Base-by-base conservation (phyloP, 768 basidiomycete genomes). In the Dioszegia hungarica region DNA sequence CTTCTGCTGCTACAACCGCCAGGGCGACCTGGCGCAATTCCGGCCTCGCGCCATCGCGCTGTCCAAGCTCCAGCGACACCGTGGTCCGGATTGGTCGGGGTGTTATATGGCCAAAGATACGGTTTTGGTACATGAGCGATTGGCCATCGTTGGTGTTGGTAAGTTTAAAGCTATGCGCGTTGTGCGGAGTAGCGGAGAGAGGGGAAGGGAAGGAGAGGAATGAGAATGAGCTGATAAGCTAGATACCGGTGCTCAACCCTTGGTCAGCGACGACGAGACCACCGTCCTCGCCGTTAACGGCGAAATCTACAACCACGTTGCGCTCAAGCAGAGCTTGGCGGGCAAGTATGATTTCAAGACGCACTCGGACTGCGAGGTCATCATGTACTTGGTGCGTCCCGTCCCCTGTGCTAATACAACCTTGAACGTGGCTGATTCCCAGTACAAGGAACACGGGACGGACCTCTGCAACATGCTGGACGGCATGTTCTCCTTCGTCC, bases 121-220 rank as follows among this genome's bases (percentile, higher is more conserved):
- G 38, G 83, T 95, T 56, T 84, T 99, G 61, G 88, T 89, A 31
- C 95, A 99, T 66, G 95, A 99, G 75, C 87, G 95, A 54, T 83
- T 99, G 52, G 95, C 95, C 36, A 88, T 99, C 76, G 95, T 98
- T 56, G 95, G 95, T 69, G 90, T 99, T 62, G 94, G 94, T 94
- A 58, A 69, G 80, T 74, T 12, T 22, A n/a, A 15, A 5, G 39
- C 24, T 38, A 37, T 24, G n/a, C n/a, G n/a, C n/a, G n/a, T n/a
- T n/a, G n/a, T 25, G 50, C 10, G 19, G 43, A 44, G 20, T 8
- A 44, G 25, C 8, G 43, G 43, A 44, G 5, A 22, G 25, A 33
- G 5, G 17, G 24, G 11, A 2, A 14, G 45, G 29, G 14, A 50
- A 25, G 15, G 17, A n/a, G 33, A 37, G 34, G 12, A 29, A 3